phyloP scores from a whole-genome alignment of 2,329 filamentous ascomycete genomes.

The Fusarium albosuccineum region DNA sequence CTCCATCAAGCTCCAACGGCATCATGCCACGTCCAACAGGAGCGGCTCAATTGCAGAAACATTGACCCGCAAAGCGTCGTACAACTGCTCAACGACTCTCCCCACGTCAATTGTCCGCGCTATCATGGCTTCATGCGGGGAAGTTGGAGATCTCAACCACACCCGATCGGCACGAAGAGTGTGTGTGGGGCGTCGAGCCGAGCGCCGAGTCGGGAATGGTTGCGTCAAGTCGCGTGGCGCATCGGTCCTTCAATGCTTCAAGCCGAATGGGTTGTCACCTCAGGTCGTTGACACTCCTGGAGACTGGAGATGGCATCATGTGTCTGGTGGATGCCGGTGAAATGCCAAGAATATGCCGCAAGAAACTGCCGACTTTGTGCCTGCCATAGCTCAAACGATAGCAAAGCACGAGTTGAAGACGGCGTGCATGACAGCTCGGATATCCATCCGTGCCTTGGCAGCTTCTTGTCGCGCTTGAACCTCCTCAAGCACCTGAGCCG shows the following conservation, averaged over 20 bases:
- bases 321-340: not conserved
- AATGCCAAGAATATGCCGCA: not conserved
- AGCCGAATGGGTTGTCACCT: constrained; percentile 15
- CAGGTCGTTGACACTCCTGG: not conserved
- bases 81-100: constrained; percentile 8
- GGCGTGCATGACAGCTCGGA: constrained; percentile 60
- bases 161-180: constrained; percentile 46
- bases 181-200: constrained; percentile 45
- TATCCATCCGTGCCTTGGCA: constrained; percentile 56
- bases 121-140: constrained; percentile 41
- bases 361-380: not conserved
- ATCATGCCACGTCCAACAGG: constrained; percentile 32
- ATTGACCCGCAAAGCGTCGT: constrained; percentile 7
- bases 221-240: constrained; percentile 21
- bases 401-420: constrained; percentile 67
- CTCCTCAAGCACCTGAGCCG: constrained; percentile 60
- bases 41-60: constrained; percentile 10
- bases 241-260: not conserved
- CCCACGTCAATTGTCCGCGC: constrained; percentile 8
- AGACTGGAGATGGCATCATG: not conserved
- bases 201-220: constrained; percentile 27
- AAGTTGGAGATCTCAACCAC: constrained; percentile 41
- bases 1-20: constrained; percentile 28
- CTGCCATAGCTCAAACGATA: constrained; percentile 54
- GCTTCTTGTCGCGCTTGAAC: constrained; percentile 60